phyloP scores from a whole-genome alignment of 495 filamentous ascomycete genomes.

The Usnea hakonensis region DNA sequence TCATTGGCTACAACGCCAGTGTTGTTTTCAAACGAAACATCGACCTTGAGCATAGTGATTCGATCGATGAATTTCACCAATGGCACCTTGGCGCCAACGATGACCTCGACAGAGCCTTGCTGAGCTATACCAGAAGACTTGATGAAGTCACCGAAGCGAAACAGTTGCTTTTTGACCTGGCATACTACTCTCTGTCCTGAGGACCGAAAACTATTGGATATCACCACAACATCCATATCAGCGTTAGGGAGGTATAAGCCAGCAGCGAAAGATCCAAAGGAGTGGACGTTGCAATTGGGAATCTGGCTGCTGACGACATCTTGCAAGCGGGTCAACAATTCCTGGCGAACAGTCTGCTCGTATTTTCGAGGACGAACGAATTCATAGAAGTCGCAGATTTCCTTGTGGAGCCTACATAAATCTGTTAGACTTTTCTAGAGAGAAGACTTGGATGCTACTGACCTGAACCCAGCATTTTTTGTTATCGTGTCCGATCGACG shows the following conservation, averaged over 20 bases:
- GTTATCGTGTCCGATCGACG: conserved; percentile 18
- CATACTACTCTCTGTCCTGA: conserved; percentile 37
- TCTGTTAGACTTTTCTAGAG: conserved; percentile 1
- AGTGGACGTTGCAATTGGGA: conserved; percentile 49
- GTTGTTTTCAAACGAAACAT: conserved; percentile 89
- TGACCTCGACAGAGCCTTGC: conserved; percentile 49
- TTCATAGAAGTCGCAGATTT: conserved; percentile 78
- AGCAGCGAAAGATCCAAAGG: conserved; percentile 88
- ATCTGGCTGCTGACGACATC: conserved; percentile 44
- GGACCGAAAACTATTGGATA: conserved; percentile 54
- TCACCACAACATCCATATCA: conserved; percentile 88
- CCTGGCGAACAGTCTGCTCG: conserved; percentile 64
- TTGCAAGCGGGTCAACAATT: conserved; percentile 60
- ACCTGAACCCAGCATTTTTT: conserved; percentile 29
- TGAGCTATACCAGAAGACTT: conserved; percentile 40
- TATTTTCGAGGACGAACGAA: conserved; percentile 69
- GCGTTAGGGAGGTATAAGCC: conserved; percentile 84
- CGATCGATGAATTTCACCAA: conserved; percentile 83
- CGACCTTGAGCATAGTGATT: conserved; percentile 66
- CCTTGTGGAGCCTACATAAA: conserved; percentile 64
- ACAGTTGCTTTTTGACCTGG: conserved; percentile 39
- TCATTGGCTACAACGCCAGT: conserved; percentile 68
- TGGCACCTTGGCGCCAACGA: conserved; percentile 73
- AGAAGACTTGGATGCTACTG: not conserved
- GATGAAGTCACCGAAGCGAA: conserved; percentile 44